Conservation (phyloP, 2,329 filamentous ascomycete genomes). For the Cercospora beticola region DNA sequence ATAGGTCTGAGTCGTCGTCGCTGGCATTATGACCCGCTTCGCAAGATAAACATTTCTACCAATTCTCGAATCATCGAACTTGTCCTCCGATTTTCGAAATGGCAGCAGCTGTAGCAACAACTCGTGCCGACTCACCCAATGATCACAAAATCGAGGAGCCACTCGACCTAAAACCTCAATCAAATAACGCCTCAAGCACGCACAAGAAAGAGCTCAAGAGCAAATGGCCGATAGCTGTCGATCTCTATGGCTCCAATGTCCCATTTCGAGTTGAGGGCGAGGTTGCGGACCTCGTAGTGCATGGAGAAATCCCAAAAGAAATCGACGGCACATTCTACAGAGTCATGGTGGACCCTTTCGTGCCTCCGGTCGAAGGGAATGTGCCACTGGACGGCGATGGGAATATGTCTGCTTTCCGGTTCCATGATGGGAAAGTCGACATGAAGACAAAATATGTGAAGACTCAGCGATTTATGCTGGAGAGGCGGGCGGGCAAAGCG, state of each 20-base stretch:
- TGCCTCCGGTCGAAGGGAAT: constrained; percentile 59
- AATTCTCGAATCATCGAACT: too few species aligned
- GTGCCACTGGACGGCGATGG: constrained; percentile 51
- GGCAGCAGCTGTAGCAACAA: background rate
- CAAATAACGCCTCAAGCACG: background rate
- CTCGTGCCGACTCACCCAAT: background rate
- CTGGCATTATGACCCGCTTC: background rate
- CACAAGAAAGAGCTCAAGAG: constrained; percentile 12
- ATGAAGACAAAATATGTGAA: constrained; percentile 47
- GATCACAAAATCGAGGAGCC: background rate
- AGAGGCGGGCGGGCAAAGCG: constrained; percentile 40
- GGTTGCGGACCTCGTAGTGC: constrained; percentile 34
- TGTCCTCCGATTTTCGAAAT: background rate
- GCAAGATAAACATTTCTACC: too few species aligned
- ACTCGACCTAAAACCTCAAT: background rate
- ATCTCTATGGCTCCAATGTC: constrained; percentile 29
- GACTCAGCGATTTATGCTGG: constrained; percentile 45
- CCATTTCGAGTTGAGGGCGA: constrained; percentile 46
- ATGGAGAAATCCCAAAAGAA: constrained; percentile 35
- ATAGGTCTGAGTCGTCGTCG: background rate
- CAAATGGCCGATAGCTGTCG: constrained; percentile 25
- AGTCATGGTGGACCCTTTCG: constrained; percentile 54
- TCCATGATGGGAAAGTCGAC: constrained; percentile 45
- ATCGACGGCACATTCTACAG: constrained; percentile 43
- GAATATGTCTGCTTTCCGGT: constrained; percentile 45